Percentiles rank a stretch among this genome's conserved stretches.
phyloP scores from a whole-genome alignment of 352 stramenopile species.

The Phytophthora ramorum region DNA sequence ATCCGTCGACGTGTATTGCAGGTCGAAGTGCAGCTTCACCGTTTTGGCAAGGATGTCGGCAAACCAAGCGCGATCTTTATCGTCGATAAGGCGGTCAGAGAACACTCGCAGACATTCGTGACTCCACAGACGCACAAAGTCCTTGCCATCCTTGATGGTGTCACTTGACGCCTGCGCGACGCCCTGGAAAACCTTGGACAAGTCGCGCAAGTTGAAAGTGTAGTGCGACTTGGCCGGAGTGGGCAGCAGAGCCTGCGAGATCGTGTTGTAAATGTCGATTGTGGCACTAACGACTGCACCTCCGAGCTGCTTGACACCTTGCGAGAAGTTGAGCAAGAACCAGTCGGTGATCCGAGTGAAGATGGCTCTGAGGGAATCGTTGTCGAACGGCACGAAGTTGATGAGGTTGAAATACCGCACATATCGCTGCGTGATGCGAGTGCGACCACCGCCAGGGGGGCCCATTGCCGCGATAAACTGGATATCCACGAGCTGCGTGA shows the following conservation, averaged over 20 bases:
- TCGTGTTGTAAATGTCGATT: slow-evolving; percentile 94
- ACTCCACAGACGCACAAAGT: slow-evolving; percentile 91
- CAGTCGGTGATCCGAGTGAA: slow-evolving; percentile 92
- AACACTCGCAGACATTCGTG: slow-evolving; percentile 94
- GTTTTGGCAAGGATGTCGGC: slow-evolving; percentile 65
- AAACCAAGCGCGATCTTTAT: slow-evolving; percentile 91
- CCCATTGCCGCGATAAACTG: slow-evolving; percentile 94
- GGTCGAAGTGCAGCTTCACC: slow-evolving; percentile 81
- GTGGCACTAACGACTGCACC: slow-evolving; percentile 81
- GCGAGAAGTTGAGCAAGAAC: slow-evolving; percentile 87
- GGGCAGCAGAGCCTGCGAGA: slow-evolving; percentile 89
- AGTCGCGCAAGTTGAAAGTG: slow-evolving; percentile 94
- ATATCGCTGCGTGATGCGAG: slow-evolving; percentile 93
- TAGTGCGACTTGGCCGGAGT: slow-evolving; percentile 95
- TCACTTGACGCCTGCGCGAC: slow-evolving; percentile 86
- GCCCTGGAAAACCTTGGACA: slow-evolving; percentile 94
- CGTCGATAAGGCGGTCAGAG: slow-evolving; percentile 92
- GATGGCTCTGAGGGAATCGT: slow-evolving; percentile 85
- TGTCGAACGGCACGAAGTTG: slow-evolving; percentile 94
- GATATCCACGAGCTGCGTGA: slow-evolving; percentile 93
- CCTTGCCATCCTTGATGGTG: slow-evolving; percentile 82
- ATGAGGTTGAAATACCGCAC: slow-evolving; percentile 94
- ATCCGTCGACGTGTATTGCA: slow-evolving; percentile 70
- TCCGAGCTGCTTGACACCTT: slow-evolving; percentile 83
- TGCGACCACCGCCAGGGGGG: slow-evolving; percentile 90